Base-by-base conservation (phyloP, 306 rosid species). In the Hippophae gyantsensis region DNA sequence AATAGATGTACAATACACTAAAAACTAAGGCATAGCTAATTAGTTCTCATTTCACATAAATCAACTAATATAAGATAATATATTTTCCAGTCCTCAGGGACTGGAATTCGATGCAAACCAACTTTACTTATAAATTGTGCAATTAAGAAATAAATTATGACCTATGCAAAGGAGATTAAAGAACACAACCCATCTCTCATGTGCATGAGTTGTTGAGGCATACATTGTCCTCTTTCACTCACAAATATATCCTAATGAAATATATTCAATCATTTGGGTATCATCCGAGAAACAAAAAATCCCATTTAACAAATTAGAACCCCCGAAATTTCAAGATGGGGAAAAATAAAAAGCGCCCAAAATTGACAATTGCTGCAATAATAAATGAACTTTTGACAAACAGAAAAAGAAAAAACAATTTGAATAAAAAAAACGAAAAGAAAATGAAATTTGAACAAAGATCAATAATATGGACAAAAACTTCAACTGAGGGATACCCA, bases 401-500 rank as follows among this genome's bases (percentile, higher is more conserved):
- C 13, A 48, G 23, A 7, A 38, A 42, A 63, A 10, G 4, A 32
- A 48, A 70, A 48, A 67, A 64, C 54, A 53, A 8, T 38, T 49
- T 25, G 5, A 11, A 14, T 27, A 40, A 7, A 32, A 7, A 7
- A 13, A 67, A 18, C 69, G 6, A 42, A 65, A 50, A 59, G 18
- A 78, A 76, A 51, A n/a, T 43, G 32, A 45, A 64, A 26, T 64
- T 55, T 10, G 58, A 23, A 57, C 27, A 48, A 43, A 49, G 45
- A 27, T 65, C 46, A 53, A 52, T 9, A 57, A 13, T 58, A 65
- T 9, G 56, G 14, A 43, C 26, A 41, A 60, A 61, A 9, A 58
- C 43, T 27, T 47, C 25, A 78, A 67, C 54, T 66, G 65, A n/a
- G 47, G 7, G 10, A n/a, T 48, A 52, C 60, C 60, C 63, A 57